These are phyloP conservation scores for Chaetomium sp. DNA, from an alignment of 2,329 filamentous ascomycete genomes.

Conservation along the genomic window DNA sequence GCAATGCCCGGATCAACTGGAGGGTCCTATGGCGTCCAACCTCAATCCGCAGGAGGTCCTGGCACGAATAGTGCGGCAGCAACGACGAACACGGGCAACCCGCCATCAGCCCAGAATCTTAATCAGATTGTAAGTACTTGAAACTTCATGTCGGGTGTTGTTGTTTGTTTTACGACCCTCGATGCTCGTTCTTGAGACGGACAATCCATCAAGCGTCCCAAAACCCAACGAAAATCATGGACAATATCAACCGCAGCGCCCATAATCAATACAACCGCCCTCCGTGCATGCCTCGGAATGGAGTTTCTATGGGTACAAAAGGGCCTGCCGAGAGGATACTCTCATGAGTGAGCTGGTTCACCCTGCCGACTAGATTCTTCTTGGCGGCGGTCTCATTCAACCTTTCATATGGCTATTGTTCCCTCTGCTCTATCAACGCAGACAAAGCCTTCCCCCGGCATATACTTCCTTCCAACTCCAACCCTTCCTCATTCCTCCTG, in stretches of 20 bases:
- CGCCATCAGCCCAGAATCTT: slow-evolving; percentile 79
- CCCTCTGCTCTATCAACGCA: background rate
- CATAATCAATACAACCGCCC: background rate
- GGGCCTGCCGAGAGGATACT: background rate
- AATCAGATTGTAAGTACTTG: slow-evolving; percentile 84
- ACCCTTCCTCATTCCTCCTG: background rate
- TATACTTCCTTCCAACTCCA: background rate
- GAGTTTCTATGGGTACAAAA: background rate
- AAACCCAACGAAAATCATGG: background rate
- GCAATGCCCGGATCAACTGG: slow-evolving; percentile 25
- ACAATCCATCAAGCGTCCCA: background rate
- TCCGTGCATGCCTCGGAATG: background rate
- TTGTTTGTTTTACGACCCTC: background rate
- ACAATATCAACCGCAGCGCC: background rate
- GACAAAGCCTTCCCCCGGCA: background rate
- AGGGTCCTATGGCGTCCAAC: slow-evolving; percentile 31
- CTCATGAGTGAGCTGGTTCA: background rate
- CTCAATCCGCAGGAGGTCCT: slow-evolving; percentile 33
- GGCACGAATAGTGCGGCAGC: slow-evolving; percentile 19
- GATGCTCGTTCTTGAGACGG: background rate
- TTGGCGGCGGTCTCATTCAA: background rate
- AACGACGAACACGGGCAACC: slow-evolving; percentile 36
- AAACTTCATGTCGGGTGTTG: background rate
- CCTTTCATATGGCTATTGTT: background rate
- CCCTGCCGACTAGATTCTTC: background rate